Evolutionary conservation across 495 filamentous ascomycete species (phyloP).

Genomic region (Annulohypoxylon nitens): DNA sequence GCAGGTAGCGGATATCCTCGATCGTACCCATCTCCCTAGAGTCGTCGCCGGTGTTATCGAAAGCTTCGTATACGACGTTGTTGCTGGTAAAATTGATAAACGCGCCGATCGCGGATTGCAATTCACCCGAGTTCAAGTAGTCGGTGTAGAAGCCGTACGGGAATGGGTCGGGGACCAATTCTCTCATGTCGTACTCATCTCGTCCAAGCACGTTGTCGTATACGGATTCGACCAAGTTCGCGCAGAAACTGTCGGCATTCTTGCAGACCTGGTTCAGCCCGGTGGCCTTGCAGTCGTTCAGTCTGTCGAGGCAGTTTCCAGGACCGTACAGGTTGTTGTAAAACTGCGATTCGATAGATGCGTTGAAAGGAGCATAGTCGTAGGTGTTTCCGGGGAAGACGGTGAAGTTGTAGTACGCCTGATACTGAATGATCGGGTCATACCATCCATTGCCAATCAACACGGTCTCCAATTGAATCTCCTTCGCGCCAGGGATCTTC

Average conservation of each 20-base stretch:
- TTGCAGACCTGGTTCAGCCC: conserved; percentile 47
- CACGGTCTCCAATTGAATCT: conserved; percentile 68
- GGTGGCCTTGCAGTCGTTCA: conserved; percentile 62
- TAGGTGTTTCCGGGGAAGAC: conserved; percentile 70
- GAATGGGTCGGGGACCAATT: conserved; percentile 70
- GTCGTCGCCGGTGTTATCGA: conserved; percentile 69
- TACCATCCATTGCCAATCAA: conserved; percentile 64
- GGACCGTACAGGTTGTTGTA: conserved; percentile 72
- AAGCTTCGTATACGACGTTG: conserved; percentile 62
- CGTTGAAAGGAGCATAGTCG: conserved; percentile 67
- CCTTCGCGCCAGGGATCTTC: conserved; percentile 60
- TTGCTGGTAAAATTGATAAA: conserved; percentile 67
- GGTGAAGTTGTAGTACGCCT: conserved; percentile 75
- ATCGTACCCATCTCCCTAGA: conserved; percentile 64
- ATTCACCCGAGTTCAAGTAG: conserved; percentile 69
- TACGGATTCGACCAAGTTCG: conserved; percentile 64
- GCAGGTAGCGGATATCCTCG: conserved; percentile 61
- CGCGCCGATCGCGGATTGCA: conserved; percentile 71
- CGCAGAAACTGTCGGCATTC: conserved; percentile 67
- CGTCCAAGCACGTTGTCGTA: conserved; percentile 66
- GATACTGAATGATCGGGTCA: conserved; percentile 71
- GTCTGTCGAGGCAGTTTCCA: conserved; percentile 72
- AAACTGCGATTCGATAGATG: conserved; percentile 60
- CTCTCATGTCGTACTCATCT: conserved; percentile 73
- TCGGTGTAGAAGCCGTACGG: conserved; percentile 68